A percentile compares a stretch with the other conserved stretches of the same genome.
Evolutionary conservation across 179 eudicot genomes (phyloP).

Genomic region (Spinacia oleracea): DNA sequence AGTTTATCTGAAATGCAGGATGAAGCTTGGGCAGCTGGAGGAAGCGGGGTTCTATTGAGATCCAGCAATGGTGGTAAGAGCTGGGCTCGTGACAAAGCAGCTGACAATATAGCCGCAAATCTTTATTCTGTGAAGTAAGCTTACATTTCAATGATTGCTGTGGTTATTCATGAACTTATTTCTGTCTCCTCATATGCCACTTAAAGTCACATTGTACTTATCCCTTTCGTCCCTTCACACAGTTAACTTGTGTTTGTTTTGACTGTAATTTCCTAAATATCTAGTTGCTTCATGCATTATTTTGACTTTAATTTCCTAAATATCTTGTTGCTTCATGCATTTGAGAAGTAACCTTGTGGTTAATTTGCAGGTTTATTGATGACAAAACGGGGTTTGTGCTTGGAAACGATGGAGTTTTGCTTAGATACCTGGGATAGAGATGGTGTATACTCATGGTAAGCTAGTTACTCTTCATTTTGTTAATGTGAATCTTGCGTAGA

Average conservation of each 20-base stretch:
- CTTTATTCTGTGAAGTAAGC: slow-evolving; percentile 94
- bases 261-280: neutral
- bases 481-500: neutral
- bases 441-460: slow-evolving; percentile 15
- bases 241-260: neutral
- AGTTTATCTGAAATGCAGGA: slow-evolving; percentile 44
- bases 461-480: neutral
- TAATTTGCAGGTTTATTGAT: slow-evolving; percentile 78
- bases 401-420: slow-evolving; percentile 95
- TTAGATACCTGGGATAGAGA: slow-evolving; percentile 82
- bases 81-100: slow-evolving; percentile 96
- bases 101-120: slow-evolving; percentile 96
- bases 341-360: slow-evolving; percentile 9
- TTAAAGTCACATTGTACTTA: neutral
- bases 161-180: neutral
- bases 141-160: slow-evolving; percentile 9
- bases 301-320: neutral
- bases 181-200: neutral
- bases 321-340: neutral
- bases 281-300: neutral
- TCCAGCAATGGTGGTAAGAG: slow-evolving; percentile 90
- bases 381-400: slow-evolving; percentile 86
- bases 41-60: slow-evolving; percentile 88
- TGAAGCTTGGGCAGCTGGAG: slow-evolving; percentile 99
- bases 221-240: neutral